Percentiles rank a stretch among this genome's conserved stretches.
Conservation (phyloP, 768 basidiomycete species). For the Lactarius trivialis region DNA sequence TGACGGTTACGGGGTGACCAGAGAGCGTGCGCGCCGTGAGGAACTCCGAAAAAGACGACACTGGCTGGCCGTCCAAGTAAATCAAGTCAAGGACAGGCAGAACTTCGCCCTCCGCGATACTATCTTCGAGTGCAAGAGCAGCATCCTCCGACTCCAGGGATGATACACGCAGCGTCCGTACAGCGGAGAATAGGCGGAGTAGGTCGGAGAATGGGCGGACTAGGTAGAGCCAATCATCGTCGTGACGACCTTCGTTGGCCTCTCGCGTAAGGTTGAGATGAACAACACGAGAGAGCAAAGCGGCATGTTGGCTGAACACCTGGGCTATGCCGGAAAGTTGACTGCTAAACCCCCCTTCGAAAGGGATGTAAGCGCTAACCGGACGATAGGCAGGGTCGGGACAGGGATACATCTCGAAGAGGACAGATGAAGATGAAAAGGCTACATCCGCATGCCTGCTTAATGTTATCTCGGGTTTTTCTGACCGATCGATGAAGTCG, state of each 20-base stretch:
- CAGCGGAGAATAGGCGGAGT: not conserved
- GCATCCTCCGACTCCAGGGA: not conserved
- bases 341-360: fast-evolving
- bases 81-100: not conserved
- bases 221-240: not conserved
- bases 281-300: not conserved
- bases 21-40: too few species aligned
- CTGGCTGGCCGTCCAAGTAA: not conserved
- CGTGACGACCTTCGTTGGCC: too few species aligned
- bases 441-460: not conserved
- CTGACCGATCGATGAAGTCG: not conserved
- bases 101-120: not conserved
- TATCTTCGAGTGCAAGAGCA: not conserved
- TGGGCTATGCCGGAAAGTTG: not conserved
- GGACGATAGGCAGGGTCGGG: not conserved
- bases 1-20: too few species aligned
- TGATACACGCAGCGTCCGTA: not conserved
- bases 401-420: not conserved
- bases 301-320: not conserved
- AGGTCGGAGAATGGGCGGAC: too few species aligned
- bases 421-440: not conserved
- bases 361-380: not conserved
- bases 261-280: not conserved
- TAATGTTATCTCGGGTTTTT: not conserved
- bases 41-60: not conserved